Conservation (phyloP, 306 rosid genomes). For the Coriaria nepalensis region DNA sequence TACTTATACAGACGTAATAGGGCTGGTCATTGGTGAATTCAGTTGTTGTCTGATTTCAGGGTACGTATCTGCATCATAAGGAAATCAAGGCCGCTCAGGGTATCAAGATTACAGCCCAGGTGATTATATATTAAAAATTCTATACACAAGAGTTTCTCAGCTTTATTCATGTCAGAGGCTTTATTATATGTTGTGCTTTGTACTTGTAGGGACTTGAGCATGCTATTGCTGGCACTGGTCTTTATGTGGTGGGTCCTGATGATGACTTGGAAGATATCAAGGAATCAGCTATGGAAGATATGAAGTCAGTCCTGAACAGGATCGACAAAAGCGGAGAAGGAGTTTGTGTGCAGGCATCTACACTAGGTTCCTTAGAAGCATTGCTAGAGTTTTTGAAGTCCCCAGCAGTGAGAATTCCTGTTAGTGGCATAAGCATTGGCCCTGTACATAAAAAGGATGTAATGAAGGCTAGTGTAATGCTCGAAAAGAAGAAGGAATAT, state of each 20-base stretch:
- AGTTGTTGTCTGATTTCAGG: constrained; percentile 48
- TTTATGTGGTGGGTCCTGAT: constrained; percentile 67
- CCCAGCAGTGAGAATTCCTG: constrained; percentile 83
- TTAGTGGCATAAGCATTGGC: constrained; percentile 84
- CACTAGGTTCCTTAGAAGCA: constrained; percentile 94
- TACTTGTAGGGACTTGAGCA: constrained; percentile 78
- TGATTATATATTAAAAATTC: constrained; percentile 20
- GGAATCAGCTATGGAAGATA: constrained; percentile 71
- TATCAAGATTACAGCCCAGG: constrained; percentile 92
- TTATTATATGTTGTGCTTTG: background rate
- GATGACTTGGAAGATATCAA: constrained; percentile 75
- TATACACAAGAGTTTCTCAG: background rate
- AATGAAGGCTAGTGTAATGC: constrained; percentile 97
- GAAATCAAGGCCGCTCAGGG: constrained; percentile 99
- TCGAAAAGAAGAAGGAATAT: constrained; percentile 76
- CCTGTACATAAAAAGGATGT: constrained; percentile 96
- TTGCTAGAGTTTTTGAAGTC: constrained; percentile 83
- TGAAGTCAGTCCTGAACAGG: constrained; percentile 72
- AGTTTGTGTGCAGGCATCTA: constrained; percentile 97
- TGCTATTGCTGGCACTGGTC: constrained; percentile 88
- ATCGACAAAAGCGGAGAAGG: constrained; percentile 90
- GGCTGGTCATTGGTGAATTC: constrained; percentile 2
- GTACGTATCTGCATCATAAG: constrained; percentile 78
- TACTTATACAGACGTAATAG: no score
- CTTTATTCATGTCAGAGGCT: background rate